Base-by-base conservation (phyloP, 768 basidiomycete genomes). In the Pulveroboletus sp. region DNA sequence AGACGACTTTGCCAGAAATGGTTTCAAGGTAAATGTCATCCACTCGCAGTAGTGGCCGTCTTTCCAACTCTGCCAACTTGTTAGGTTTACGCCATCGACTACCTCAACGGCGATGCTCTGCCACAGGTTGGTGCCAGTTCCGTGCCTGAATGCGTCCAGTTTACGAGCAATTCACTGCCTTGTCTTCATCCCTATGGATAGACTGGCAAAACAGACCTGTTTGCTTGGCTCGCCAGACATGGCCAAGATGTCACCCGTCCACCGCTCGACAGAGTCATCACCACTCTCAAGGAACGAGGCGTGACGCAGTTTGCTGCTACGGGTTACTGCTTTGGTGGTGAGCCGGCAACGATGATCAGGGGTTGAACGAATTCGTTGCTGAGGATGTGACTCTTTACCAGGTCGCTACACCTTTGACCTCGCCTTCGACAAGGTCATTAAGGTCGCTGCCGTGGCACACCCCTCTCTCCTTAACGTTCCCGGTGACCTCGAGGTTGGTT, bases 311-410 rank as follows among this genome's bases (percentile, higher is more conserved):
- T 89, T 49, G 85, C 70, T 0, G 80, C 81, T 0, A 76, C 77
- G 5, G 85, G 84, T 3, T 89, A 81, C 71, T 90, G 88, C 71
- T 82, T 78, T 47, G 83, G 85, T 51, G 85, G 80, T 76, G 51
- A 50, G 73, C 56, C 15, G 2, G 0, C 21, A 26, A 28, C 2
- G 6, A 2, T 24, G 14, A 31, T n/a, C 21, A 14, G 1, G n/a
- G 12, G 21, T 3, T 6, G 32, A 30, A 50, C 18, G 17, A 51
- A 26, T 6, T 8, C 7, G 11, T 21, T 12, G n/a, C 52, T 33
- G n/a, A 55, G 15, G n/a, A 14, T 43, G 8, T 37, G 32, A 30
- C 8, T 9, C 15, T 11, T 38, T 67, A 39, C 53, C 50, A 24
- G 75, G 57, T 59, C 72, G 73, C n/a, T 77, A 75, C 39, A 60